Conservation (phyloP, 768 basidiomycete species). For the Amanita exitialis region DNA sequence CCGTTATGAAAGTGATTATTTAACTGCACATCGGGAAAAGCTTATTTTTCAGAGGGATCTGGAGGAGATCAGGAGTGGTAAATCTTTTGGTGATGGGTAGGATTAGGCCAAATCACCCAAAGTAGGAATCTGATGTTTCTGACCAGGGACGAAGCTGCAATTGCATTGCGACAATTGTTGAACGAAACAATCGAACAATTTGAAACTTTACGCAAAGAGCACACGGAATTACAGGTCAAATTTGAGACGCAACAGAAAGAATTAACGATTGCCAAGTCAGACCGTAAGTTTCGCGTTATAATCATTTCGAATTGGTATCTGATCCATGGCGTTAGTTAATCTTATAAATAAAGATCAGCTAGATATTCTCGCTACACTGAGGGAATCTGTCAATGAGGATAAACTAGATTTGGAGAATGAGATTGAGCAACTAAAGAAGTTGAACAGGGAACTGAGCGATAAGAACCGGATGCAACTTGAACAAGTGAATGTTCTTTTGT, state of each 20-base stretch:
- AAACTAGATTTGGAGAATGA: constrained; percentile 68
- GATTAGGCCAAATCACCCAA: constrained; percentile 12
- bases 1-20: constrained; percentile 82
- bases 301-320: background rate
- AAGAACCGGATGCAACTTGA: constrained; percentile 90
- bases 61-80: constrained; percentile 87
- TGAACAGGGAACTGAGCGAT: constrained; percentile 63
- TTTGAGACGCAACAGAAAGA: constrained; percentile 55
- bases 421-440: constrained; percentile 48
- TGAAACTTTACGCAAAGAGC: constrained; percentile 57
- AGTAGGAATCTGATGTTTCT: background rate
- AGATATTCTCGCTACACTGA: constrained; percentile 76
- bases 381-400: constrained; percentile 86
- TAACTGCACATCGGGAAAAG: constrained; percentile 76
- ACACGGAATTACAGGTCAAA: constrained; percentile 63
- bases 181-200: constrained; percentile 83
- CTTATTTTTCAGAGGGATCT: constrained; percentile 70
- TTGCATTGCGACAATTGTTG: constrained; percentile 78
- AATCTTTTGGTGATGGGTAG: constrained; percentile 73
- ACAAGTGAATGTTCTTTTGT: constrained; percentile 72
- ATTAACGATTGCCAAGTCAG: constrained; percentile 76
- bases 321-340: constrained; percentile 43
- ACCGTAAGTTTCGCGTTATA: constrained; percentile 42
- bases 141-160: constrained; percentile 69
- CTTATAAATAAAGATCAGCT: constrained; percentile 91